Percentiles rank a stretch among this genome's conserved stretches.
These are phyloP conservation scores for Pseudogymnoascus sp. DNA, from an alignment of 2,329 filamentous ascomycete genomes.

Conservation along the genomic window DNA sequence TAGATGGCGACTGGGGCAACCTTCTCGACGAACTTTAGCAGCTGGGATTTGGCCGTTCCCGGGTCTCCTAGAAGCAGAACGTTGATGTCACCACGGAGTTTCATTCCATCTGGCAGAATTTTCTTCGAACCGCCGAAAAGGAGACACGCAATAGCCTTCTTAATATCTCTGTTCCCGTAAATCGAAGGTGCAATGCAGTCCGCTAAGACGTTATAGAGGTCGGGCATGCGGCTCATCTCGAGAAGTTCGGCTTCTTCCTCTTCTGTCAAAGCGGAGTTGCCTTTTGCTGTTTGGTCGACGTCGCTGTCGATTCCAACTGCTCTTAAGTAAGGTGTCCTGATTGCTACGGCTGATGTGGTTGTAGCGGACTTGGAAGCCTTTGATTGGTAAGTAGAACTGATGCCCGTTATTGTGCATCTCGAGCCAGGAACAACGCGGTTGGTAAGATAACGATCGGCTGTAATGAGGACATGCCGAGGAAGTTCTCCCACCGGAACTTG, in stretches of 20 bases:
- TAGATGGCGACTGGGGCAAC: conserved; percentile 96
- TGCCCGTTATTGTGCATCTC: conserved; percentile 88
- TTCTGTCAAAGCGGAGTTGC: conserved; percentile 75
- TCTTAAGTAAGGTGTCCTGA: conserved; percentile 87
- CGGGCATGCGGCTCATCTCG: conserved; percentile 80
- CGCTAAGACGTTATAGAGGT: conserved; percentile 86
- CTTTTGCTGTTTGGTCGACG: conserved; percentile 80
- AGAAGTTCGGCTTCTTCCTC: conserved; percentile 95
- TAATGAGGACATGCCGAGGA: conserved; percentile 87
- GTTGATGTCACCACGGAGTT: conserved; percentile 94
- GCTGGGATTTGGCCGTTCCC: conserved; percentile 94
- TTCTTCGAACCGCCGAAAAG: conserved; percentile 95
- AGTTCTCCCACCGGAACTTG: conserved; percentile 96
- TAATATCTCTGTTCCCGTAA: conserved; percentile 92
- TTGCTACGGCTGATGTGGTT: conserved; percentile 75
- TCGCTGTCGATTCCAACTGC: conserved; percentile 90
- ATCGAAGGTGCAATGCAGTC: conserved; percentile 95
- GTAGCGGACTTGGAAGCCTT: conserved; percentile 74
- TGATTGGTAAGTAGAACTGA: conserved; percentile 95
- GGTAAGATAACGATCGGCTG: conserved; percentile 90
- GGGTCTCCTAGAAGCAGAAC: conserved; percentile 93
- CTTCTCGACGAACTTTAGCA: conserved; percentile 96
- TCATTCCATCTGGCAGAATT: conserved; percentile 95
- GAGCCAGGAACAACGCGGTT: conserved; percentile 94
- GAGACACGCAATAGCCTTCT: conserved; percentile 91